These are phyloP conservation scores for Lecanicillium sp. DNA, from an alignment of 2,329 filamentous ascomycete species.

Conservation along the genomic window DNA sequence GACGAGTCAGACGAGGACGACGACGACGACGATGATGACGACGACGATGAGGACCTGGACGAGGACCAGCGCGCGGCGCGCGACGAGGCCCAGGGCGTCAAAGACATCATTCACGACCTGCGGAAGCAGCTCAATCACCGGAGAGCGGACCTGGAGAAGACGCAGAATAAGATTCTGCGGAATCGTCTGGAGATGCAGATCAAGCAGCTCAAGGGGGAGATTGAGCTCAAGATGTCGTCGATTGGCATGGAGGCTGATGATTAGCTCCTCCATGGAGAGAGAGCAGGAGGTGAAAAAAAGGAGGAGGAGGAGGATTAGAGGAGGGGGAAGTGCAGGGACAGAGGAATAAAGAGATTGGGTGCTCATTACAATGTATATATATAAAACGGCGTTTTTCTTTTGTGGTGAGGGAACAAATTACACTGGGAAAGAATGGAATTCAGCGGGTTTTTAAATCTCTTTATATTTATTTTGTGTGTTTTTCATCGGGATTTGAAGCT, in stretches of 20 bases:
- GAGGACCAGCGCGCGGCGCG: conserved; percentile 45
- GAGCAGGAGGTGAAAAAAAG: no score
- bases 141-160: conserved; percentile 38
- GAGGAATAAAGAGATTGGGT: no score
- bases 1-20: conserved; percentile 39
- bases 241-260: conserved; percentile 36
- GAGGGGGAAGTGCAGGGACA: no score
- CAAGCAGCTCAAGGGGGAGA: conserved; percentile 39
- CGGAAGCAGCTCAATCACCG: conserved; percentile 43
- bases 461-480: background rate
- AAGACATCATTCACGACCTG: conserved; percentile 48
- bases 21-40: conserved; percentile 47
- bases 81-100: conserved; percentile 48
- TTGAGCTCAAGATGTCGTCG: conserved; percentile 39
- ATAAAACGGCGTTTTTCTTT: no score
- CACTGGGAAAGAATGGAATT: no score
- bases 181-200: conserved; percentile 46
- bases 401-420: no score
- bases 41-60: conserved; percentile 48
- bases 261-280: no score
- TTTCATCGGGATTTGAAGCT: no score
- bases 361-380: no score
- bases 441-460: background rate
- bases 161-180: conserved; percentile 42
- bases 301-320: no score